phyloP scores from a whole-genome alignment of 140 eudicot species.

The Oenanthe javanica region DNA sequence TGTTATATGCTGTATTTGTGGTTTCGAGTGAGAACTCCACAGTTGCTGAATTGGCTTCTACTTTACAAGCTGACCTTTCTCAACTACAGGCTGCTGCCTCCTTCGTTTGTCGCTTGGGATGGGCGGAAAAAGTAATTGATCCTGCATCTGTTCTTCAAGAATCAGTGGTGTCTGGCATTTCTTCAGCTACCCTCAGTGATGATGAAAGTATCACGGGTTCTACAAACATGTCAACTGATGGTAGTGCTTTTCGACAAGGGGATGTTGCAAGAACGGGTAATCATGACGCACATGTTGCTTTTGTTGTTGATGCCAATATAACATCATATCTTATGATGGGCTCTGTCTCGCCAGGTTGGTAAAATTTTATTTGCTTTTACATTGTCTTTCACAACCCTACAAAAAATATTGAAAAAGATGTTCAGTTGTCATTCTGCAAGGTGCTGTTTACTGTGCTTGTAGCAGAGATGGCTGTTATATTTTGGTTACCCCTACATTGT shows the following conservation, averaged over 20 bases:
- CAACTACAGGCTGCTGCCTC: constrained; percentile 99
- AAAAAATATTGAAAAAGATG: not conserved
- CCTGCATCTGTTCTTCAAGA: constrained; percentile 95
- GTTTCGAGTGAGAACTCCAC: constrained; percentile 97
- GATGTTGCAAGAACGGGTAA: constrained; percentile 55
- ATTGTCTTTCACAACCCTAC: not conserved
- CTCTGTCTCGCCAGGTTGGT: constrained; percentile 95
- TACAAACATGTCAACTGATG: constrained; percentile 50
- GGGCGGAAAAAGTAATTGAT: constrained; percentile 90
- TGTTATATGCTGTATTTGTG: constrained; percentile 98
- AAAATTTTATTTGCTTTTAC: not conserved
- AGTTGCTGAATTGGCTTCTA: constrained; percentile 86
- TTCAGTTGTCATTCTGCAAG: not conserved
- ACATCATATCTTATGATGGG: constrained; percentile 99
- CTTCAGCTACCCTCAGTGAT: constrained; percentile 39
- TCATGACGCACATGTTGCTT: constrained; percentile 68
- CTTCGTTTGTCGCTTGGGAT: constrained; percentile 88
- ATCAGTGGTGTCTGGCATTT: constrained; percentile 44
- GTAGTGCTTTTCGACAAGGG: constrained; percentile 42
- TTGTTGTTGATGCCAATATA: constrained; percentile 95
- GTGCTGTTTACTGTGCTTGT: not conserved
- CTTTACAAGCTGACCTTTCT: constrained; percentile 89
- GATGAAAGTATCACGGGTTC: constrained; percentile 62
- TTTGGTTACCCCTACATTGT: not conserved
- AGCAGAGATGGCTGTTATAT: not conserved